Evolutionary conservation across 805 yeast species (phyloP), one percentile per base, ranked within the genome.

Genomic region (Starmerella stigmatis): DNA sequence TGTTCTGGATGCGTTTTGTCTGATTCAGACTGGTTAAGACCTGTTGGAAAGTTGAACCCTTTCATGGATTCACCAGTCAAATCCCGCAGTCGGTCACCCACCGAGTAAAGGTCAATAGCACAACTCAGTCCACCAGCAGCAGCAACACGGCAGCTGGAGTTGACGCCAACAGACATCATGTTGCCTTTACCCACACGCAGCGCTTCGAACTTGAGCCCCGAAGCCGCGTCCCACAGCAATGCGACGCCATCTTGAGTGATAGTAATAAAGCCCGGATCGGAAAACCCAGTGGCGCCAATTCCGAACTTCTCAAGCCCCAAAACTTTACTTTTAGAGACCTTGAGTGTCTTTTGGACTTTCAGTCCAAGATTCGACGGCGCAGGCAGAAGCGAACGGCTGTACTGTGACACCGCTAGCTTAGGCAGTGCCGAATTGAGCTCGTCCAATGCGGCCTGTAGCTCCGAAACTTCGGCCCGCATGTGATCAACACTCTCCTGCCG

Each of bases 91-190:
- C 47, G 48, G 15, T 41, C 39, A 8, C 54, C 54, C 3, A 52
- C 31, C 5, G 46, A 27, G 36, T 46, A 55, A 3, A 55, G n/a
- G 15, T 55, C 57, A 1, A 54, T 47, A n/a, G 42, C 33, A 41
- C 58, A 53, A 20, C 51, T 44, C 19, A 55, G 46, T 1, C 58
- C 58, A 6, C 57, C 58, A 3, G 44, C 40, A 12, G 51, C 51
- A 10, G 52, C 32, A 10, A 55, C 33, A 5, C 45, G 16, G 9
- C 58, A 57, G 20, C 32, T 13, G 5, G 39, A 23, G 25, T 43
- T 45, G 11, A 43, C 49, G 4, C 38, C 43, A 5, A 49, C n/a
- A 9, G 47, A 13, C 53, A 49, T 39, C 13, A 41, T 39, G 26
- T 35, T 41, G 6, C 57, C 55, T 23, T 40, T 27, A 4, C 54